These are phyloP conservation scores for Fusarium duplospermum DNA, from an alignment of 2,329 filamentous ascomycete species.

Conservation along the genomic window DNA sequence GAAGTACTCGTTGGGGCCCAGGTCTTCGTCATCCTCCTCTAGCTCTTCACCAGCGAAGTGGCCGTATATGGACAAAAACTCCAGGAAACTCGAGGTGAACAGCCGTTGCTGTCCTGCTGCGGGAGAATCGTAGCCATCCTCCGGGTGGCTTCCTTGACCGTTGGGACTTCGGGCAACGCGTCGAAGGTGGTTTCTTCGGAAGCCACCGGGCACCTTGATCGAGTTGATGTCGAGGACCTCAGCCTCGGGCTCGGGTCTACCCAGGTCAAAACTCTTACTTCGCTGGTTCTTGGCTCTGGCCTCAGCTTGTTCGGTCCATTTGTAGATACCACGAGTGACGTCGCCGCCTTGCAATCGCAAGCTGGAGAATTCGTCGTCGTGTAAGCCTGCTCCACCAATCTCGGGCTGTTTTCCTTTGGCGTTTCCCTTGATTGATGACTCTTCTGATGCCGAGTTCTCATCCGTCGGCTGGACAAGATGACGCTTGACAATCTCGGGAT, in stretches of 20 bases:
- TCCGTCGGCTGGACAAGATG: constrained; percentile 82
- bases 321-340: constrained; percentile 93
- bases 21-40: constrained; percentile 93
- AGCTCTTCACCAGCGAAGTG: constrained; percentile 98
- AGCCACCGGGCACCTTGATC: constrained; percentile 94
- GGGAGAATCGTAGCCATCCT: constrained; percentile 51
- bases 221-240: constrained; percentile 86
- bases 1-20: constrained; percentile 92
- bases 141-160: constrained; percentile 47
- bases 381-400: constrained; percentile 51
- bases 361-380: constrained; percentile 91
- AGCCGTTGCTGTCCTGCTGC: constrained; percentile 61
- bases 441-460: constrained; percentile 58
- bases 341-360: constrained; percentile 93
- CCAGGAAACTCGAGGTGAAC: constrained; percentile 92
- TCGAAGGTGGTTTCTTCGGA: constrained; percentile 89
- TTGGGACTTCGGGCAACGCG: constrained; percentile 75
- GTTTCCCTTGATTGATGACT: constrained; percentile 56
- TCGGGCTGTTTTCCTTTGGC: constrained; percentile 67
- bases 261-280: constrained; percentile 88
- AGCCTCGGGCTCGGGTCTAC: constrained; percentile 81
- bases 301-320: constrained; percentile 93
- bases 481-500: constrained; percentile 89
- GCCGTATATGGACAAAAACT: constrained; percentile 94
- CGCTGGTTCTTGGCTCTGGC: constrained; percentile 75